A percentile compares a stretch with the other conserved stretches of the same genome.
phyloP scores from a whole-genome alignment of 129 eudicot genomes.

The Glebionis coronaria region DNA sequence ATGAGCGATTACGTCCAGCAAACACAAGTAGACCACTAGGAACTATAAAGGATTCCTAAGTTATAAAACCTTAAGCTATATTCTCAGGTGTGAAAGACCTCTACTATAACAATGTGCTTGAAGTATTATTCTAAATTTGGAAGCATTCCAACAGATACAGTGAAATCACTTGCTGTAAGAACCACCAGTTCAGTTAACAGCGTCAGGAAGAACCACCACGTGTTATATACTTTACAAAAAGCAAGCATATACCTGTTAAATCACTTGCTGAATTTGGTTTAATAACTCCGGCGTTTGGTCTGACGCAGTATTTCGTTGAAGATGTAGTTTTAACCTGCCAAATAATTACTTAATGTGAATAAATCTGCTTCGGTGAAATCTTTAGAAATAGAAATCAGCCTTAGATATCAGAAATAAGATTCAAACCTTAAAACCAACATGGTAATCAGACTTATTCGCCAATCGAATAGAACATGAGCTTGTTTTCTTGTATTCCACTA shows the following conservation, averaged over 20 bases:
- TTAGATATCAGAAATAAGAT: conserved; percentile 11
- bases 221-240: background rate
- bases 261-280: conserved; percentile 37
- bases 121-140: no score
- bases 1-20: no score
- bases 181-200: background rate
- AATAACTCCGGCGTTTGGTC: conserved; percentile 46
- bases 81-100: no score
- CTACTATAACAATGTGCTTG: no score
- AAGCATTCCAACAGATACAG: no score
- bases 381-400: background rate
- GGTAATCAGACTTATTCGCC: conserved; percentile 44
- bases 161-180: no score
- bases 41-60: no score
- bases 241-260: conserved; percentile 36
- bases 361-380: conserved; percentile 3
- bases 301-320: conserved; percentile 47
- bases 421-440: conserved; percentile 52
- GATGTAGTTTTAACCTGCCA: conserved; percentile 56
- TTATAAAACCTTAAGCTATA: no score
- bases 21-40: no score
- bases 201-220: conserved; percentile 2
- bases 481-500: conserved; percentile 63
- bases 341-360: conserved; percentile 15
- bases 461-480: conserved; percentile 52